Percentiles rank a stretch among this genome's conserved stretches.
These are phyloP conservation scores for Achaetomiella virescens DNA, from an alignment of 495 filamentous ascomycete species.

Conservation along the genomic window DNA sequence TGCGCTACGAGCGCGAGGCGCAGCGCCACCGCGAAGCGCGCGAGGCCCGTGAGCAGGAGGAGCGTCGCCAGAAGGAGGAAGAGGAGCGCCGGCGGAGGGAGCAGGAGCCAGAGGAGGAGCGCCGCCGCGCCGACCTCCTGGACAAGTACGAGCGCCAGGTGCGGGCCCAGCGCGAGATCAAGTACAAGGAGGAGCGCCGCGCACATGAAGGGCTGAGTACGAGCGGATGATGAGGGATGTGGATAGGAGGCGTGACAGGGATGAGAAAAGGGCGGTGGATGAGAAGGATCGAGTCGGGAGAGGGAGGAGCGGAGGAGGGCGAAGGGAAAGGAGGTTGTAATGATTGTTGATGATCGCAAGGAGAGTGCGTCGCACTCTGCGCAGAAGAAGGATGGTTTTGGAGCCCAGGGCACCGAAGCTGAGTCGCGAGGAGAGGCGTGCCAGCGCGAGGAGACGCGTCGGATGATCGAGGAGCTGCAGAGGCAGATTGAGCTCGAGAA, in stretches of 20 bases:
- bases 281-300: slow-evolving; percentile 17
- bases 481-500: slow-evolving; percentile 24
- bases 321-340: slow-evolving; percentile 19
- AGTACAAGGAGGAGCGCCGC: slow-evolving; percentile 21
- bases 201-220: slow-evolving; percentile 17
- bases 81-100: slow-evolving; percentile 11
- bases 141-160: slow-evolving; percentile 22
- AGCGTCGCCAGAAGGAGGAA: slow-evolving; percentile 12
- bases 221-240: slow-evolving; percentile 6
- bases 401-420: slow-evolving; percentile 20
- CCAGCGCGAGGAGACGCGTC: slow-evolving; percentile 23
- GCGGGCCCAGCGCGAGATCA: slow-evolving; percentile 23
- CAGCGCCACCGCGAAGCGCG: slow-evolving; percentile 24
- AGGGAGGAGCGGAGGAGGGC: slow-evolving; percentile 17
- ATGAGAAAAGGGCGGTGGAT: slow-evolving; percentile 21
- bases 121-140: neutral
- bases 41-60: slow-evolving; percentile 21
- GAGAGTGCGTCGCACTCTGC: slow-evolving; percentile 23
- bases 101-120: slow-evolving; percentile 13
- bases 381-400: slow-evolving; percentile 32
- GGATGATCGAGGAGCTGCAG: slow-evolving; percentile 25
- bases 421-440: slow-evolving; percentile 22
- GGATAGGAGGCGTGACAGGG: slow-evolving; percentile 20
- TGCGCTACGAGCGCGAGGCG: slow-evolving; percentile 17
- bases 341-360: slow-evolving; percentile 23